phyloP scores from a whole-genome alignment of 345 rosid genomes.

The Lagerstroemia speciosa region DNA sequence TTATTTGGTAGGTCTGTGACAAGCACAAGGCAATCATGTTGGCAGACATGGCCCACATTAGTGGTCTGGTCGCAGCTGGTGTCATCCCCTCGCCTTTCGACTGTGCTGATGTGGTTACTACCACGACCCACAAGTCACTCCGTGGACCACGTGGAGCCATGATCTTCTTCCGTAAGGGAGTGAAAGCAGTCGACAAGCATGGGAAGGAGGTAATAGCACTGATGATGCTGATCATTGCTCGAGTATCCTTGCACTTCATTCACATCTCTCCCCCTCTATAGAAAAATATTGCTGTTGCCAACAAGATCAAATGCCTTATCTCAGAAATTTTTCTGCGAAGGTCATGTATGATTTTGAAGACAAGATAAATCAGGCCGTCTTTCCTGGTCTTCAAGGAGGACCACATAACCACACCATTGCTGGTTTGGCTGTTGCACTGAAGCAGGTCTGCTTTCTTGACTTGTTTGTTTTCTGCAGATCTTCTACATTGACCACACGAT shows the following conservation, averaged over 20 bases:
- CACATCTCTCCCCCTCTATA: no score
- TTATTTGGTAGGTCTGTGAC: slow-evolving; percentile 68
- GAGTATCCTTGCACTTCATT: no score
- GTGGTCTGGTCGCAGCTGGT: slow-evolving; percentile 93
- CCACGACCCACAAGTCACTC: slow-evolving; percentile 97
- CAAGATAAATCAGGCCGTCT: slow-evolving; percentile 93
- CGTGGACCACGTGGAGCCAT: slow-evolving; percentile 99
- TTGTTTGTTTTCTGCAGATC: background rate
- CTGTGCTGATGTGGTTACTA: slow-evolving; percentile 92
- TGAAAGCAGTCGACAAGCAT: slow-evolving; percentile 87
- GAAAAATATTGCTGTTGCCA: background rate
- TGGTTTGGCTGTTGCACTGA: slow-evolving; percentile 92
- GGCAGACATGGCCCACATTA: slow-evolving; percentile 99
- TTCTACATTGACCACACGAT: no score
- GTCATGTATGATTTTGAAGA: slow-evolving; percentile 89
- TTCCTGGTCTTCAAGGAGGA: slow-evolving; percentile 99
- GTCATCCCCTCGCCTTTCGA: slow-evolving; percentile 99
- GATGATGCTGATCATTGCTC: background rate
- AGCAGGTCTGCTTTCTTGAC: slow-evolving; percentile 40
- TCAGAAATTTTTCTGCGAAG: slow-evolving; percentile 19
- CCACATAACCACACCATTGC: slow-evolving; percentile 98
- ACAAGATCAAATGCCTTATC: background rate
- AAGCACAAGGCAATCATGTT: slow-evolving; percentile 86
- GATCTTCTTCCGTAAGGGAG: slow-evolving; percentile 95
- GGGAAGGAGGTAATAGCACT: slow-evolving; percentile 65